These are phyloP conservation scores for Ustilago crameri DNA, from an alignment of 1,284 basidiomycete genomes.

Conservation along the genomic window DNA sequence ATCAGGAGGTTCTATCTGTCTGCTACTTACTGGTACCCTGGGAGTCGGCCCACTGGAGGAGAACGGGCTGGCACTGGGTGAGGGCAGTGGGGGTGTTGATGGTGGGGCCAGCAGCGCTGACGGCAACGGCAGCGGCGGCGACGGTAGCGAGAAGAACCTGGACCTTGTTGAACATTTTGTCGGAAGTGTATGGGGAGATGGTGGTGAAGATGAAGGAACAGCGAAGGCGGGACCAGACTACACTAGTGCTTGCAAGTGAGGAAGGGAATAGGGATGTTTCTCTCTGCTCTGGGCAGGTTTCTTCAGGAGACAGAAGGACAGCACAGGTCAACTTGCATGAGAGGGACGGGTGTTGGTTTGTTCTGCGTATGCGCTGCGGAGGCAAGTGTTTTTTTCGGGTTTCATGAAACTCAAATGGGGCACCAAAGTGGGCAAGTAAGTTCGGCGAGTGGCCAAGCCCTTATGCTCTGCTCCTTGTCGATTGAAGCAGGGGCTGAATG, in stretches of 20 bases:
- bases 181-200: constrained; percentile 1
- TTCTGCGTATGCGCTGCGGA: too few relatives aligned
- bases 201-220: constrained; percentile 2
- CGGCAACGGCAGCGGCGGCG: constrained; percentile 23
- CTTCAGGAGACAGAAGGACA: constrained; percentile 1
- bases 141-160: constrained; percentile 36
- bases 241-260: constrained; percentile 14
- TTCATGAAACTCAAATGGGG: too few relatives aligned
- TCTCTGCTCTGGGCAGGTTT: background rate
- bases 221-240: too few relatives aligned
- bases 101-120: constrained; percentile 20
- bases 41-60: constrained; percentile 43
- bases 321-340: background rate
- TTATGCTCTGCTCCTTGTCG: too few relatives aligned
- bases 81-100: constrained; percentile 53
- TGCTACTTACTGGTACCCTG: constrained; percentile 37
- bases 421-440: too few relatives aligned
- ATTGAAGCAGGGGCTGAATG: too few relatives aligned
- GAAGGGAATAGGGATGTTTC: background rate
- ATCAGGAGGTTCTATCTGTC: background rate
- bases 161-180: constrained; percentile 33
- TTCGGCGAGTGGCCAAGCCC: too few relatives aligned
- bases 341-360: too few relatives aligned
- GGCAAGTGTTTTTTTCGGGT: too few relatives aligned
- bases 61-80: constrained; percentile 52